These are phyloP conservation scores for Pichia terricola DNA, from an alignment of 1,139 yeast genomes.

Conservation along the genomic window DNA sequence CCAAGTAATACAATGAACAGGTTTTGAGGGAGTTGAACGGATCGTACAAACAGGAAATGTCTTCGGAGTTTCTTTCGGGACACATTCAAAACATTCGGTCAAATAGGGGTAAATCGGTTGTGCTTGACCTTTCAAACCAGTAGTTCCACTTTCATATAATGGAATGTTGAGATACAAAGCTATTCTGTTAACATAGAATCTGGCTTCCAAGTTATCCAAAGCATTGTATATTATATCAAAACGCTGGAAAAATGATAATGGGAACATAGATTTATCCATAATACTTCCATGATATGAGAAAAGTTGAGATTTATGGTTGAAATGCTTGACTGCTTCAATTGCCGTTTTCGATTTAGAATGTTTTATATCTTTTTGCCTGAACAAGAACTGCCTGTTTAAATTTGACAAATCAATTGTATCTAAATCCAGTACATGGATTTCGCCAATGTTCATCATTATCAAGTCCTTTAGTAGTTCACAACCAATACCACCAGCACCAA, in stretches of 20 bases:
- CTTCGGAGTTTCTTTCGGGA: slow-evolving; percentile 78
- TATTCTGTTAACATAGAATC: slow-evolving; percentile 80
- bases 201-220: slow-evolving; percentile 84
- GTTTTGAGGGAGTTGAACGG: slow-evolving; percentile 92
- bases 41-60: slow-evolving; percentile 95
- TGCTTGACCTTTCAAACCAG: slow-evolving; percentile 89
- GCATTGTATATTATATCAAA: slow-evolving; percentile 84
- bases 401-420: slow-evolving; percentile 92
- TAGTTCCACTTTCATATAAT: slow-evolving; percentile 88
- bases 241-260: slow-evolving; percentile 71
- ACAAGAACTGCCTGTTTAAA: slow-evolving; percentile 81
- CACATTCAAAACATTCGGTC: slow-evolving; percentile 92
- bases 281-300: slow-evolving; percentile 83
- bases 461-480: slow-evolving; percentile 88
- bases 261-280: slow-evolving; percentile 65
- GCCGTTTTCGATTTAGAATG: slow-evolving; percentile 80
- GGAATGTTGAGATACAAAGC: slow-evolving; percentile 67
- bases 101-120: slow-evolving; percentile 79
- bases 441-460: slow-evolving; percentile 76
- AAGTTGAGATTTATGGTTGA: slow-evolving; percentile 60
- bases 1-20: slow-evolving; percentile 96
- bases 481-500: slow-evolving; percentile 99
- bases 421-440: slow-evolving; percentile 83
- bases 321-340: slow-evolving; percentile 65
- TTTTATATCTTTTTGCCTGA: slow-evolving; percentile 75